Evolutionary conservation across 1,284 basidiomycete genomes (phyloP).

Genomic region (Porogramme epimiltina): DNA sequence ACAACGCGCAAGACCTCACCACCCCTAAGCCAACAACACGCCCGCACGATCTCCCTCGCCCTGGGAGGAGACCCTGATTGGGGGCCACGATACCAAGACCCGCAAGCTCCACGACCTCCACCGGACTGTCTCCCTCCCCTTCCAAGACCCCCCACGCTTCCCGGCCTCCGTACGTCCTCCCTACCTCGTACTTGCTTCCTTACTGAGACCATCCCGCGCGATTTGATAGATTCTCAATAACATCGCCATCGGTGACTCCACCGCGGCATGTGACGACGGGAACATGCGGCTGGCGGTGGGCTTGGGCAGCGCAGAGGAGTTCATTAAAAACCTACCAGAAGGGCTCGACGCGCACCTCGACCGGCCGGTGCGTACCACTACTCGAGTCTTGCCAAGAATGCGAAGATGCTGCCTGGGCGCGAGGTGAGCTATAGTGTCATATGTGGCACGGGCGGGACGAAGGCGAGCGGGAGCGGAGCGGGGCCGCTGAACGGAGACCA

Average conservation of each 20-base stretch:
- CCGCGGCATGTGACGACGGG: conserved; percentile 48
- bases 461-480: conserved; percentile 19
- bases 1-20: too few species aligned
- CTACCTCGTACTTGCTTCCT: conserved; percentile 17
- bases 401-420: conserved; percentile 59
- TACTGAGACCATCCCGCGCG: neutral
- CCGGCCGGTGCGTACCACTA: conserved; percentile 67
- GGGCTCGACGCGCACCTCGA: conserved; percentile 72
- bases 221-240: conserved; percentile 68
- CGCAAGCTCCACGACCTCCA: conserved; percentile 63
- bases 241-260: conserved; percentile 69
- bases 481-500: conserved; percentile 66
- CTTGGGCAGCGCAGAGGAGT: conserved; percentile 66
- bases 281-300: conserved; percentile 63
- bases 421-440: conserved; percentile 55
- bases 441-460: conserved; percentile 44
- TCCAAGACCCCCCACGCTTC: conserved; percentile 79
- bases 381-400: conserved; percentile 61
- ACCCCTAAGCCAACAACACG: conserved; percentile 64
- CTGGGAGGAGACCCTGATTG: conserved; percentile 69
- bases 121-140: conserved; percentile 64
- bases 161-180: conserved; percentile 58
- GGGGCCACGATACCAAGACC: conserved; percentile 60
- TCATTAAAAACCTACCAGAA: conserved; percentile 64
- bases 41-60: conserved; percentile 66